A percentile compares a stretch with the other conserved stretches of the same genome.
phyloP scores from a whole-genome alignment of 1,284 basidiomycete species.

The Cutaneotrichosporon curvatum region DNA sequence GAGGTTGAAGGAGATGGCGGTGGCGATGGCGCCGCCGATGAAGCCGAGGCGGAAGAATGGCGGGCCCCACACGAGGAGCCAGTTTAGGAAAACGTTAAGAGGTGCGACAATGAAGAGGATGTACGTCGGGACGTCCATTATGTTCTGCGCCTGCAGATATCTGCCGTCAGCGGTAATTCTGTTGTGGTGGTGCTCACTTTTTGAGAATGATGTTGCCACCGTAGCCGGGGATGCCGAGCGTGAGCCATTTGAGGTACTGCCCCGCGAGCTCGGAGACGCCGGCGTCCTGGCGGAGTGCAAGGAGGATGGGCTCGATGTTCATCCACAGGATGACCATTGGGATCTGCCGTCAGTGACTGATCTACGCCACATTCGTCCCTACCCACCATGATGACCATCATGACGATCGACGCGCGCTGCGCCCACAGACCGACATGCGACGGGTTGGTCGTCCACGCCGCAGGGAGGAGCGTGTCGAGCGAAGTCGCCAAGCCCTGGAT shows the following conservation, averaged over 20 bases:
- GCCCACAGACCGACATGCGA: constrained; percentile 82
- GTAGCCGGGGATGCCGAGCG: constrained; percentile 82
- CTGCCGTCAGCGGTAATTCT: no score
- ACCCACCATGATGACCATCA: constrained; percentile 49
- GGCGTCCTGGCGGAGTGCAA: constrained; percentile 71
- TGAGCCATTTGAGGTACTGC: constrained; percentile 67
- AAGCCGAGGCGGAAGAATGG: constrained; percentile 71
- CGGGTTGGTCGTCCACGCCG: constrained; percentile 80
- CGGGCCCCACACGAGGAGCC: constrained; percentile 81
- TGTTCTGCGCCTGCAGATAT: constrained; percentile 71
- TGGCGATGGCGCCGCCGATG: constrained; percentile 85
- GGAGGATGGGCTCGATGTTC: constrained; percentile 69
- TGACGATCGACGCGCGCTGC: constrained; percentile 72
- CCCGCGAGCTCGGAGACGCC: constrained; percentile 73
- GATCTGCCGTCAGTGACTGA: constrained; percentile 20
- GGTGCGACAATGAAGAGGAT: constrained; percentile 80
- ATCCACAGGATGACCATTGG: constrained; percentile 56
- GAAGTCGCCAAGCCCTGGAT: constrained; percentile 79
- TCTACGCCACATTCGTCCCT: constrained; percentile 49
- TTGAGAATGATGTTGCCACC: constrained; percentile 31
- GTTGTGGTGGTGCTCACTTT: constrained; percentile 49
- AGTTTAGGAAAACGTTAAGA: constrained; percentile 76
- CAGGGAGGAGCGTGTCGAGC: constrained; percentile 81
- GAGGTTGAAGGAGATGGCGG: constrained; percentile 79
- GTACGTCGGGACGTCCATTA: constrained; percentile 80